Conservation (phyloP, 2,329 filamentous ascomycete species). For the Neopestalotiopsis sp. region DNA sequence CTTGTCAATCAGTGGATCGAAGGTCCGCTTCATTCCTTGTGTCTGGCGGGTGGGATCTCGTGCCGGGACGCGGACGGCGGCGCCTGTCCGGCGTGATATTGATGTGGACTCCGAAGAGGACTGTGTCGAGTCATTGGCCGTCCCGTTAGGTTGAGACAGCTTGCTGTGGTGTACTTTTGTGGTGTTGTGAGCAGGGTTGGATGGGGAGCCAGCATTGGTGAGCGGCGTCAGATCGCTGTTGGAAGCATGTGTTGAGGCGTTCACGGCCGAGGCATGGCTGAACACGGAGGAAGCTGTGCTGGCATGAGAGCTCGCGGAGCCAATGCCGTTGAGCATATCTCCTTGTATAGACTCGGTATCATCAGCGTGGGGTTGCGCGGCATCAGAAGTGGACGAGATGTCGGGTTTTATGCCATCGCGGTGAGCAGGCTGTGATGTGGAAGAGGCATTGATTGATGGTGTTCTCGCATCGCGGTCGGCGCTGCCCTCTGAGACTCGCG, state of each 20-base stretch:
- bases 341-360: conserved; percentile 64
- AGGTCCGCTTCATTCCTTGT: conserved; percentile 63
- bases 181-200: conserved; percentile 38
- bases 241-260: conserved; percentile 44
- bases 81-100: conserved; percentile 30
- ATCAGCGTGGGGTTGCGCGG: conserved; percentile 48
- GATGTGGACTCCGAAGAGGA: conserved; percentile 31
- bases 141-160: conserved; percentile 48
- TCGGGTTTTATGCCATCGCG: conserved; percentile 41
- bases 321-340: conserved; percentile 73
- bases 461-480: conserved; percentile 34
- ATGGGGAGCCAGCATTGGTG: conserved; percentile 58
- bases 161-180: conserved; percentile 54
- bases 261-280: conserved; percentile 54
- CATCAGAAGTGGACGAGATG: conserved; percentile 39
- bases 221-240: conserved; percentile 56
- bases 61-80: conserved; percentile 53
- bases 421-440: conserved; percentile 30
- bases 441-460: conserved; percentile 22
- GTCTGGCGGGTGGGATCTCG: conserved; percentile 60
- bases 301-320: conserved; percentile 73
- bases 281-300: conserved; percentile 76
- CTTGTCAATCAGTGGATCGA: conserved; percentile 57
- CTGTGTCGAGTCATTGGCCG: conserved; percentile 39
- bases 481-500: conserved; percentile 39